Base-by-base conservation (phyloP, 176 grass and related monocot species). In the Poa annua region DNA sequence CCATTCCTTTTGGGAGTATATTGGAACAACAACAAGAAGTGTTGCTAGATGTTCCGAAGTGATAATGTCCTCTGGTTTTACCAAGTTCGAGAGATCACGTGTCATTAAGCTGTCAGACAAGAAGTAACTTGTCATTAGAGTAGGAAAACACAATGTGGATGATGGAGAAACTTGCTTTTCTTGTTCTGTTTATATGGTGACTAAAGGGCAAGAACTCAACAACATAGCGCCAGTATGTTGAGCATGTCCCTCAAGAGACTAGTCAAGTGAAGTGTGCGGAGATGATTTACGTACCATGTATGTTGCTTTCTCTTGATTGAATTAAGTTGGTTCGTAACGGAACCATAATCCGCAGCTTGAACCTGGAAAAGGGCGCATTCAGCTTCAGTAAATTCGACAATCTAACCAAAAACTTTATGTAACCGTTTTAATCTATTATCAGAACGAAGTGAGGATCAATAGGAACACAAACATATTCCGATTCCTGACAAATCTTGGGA, bases 1-100 rank as follows among this genome's bases (percentile, higher is more conserved):
- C 96, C 96, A 99, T 52, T 96, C 91, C 39, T 93, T 90, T 76
- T 99, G 92, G 60, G 96, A 96, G 83, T 92, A 99, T 66, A 96
- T 99, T 9, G 96, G 83, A 82, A 99, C 85, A 59, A 99, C 45
- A 42, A 91, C 96, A 90, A 99, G 89, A 92, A 99, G 93, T 33
- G 96, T 99, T 22, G 91, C 91, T 65, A 99, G 86, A 85, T 99
- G 92, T 65, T 99, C 96, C 59, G 93, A 93, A 44, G 83, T 66
- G 19, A 99, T 68, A 48, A 99, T 88, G 77, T 99, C 96, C 54
- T 99, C 96, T 6, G 91, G 87, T 63, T 98, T 95, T 61, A 98
- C 89, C 80, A 98, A 71, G 82, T 87, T 86, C 21, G 96, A 95
- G 77, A 98, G 80, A 86, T 98, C 96, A 65, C 96, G 90, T 36